Conservation (phyloP, 257 asterid genomes). For the Dorcoceras hygrometricum region DNA sequence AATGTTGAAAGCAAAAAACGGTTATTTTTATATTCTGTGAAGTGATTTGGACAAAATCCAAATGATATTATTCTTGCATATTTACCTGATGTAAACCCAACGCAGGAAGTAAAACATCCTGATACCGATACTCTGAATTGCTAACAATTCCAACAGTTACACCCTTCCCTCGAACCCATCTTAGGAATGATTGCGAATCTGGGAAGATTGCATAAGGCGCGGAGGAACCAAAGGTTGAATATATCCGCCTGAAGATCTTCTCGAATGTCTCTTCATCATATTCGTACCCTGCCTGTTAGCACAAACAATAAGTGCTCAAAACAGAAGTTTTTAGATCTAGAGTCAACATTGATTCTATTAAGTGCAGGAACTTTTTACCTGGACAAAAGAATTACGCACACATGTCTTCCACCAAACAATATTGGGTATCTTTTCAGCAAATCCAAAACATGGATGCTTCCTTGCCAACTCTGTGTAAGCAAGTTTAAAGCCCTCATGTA, state of each 20-base stretch:
- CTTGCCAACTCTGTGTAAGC: slow-evolving; percentile 87
- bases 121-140: slow-evolving; percentile 90
- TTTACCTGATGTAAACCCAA: slow-evolving; percentile 76
- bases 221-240: slow-evolving; percentile 87
- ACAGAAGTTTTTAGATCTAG: background rate
- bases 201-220: slow-evolving; percentile 81
- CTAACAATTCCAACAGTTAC: slow-evolving; percentile 76
- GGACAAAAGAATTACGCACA: slow-evolving; percentile 80
- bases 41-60: background rate
- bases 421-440: slow-evolving; percentile 83
- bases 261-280: slow-evolving; percentile 92
- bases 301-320: slow-evolving; percentile 16
- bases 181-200: slow-evolving; percentile 79
- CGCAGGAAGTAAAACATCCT: slow-evolving; percentile 91
- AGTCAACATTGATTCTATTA: too few species aligned
- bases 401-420: slow-evolving; percentile 94
- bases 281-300: slow-evolving; percentile 88
- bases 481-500: slow-evolving; percentile 87
- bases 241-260: slow-evolving; percentile 78
- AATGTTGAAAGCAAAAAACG: background rate
- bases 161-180: slow-evolving; percentile 73
- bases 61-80: background rate
- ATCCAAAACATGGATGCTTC: slow-evolving; percentile 95
- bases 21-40: background rate
- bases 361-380: slow-evolving; percentile 38